phyloP scores from a whole-genome alignment of 345 rosid species.

The Hibiscus trionum region DNA sequence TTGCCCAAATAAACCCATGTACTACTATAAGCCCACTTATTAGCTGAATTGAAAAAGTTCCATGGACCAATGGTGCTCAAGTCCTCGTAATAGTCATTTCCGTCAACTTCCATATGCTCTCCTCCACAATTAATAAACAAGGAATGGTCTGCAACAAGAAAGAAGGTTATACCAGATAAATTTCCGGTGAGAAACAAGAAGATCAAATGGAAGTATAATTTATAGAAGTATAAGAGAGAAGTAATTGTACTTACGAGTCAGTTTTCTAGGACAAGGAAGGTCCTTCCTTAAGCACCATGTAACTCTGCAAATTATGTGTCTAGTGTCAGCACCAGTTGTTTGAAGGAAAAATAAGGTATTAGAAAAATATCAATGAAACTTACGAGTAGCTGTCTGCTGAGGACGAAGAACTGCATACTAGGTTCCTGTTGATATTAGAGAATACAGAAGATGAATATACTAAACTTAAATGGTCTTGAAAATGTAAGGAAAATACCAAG shows the following conservation, averaged over 20 bases:
- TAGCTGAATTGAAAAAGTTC: slow-evolving; percentile 19
- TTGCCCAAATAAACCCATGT: slow-evolving; percentile 41
- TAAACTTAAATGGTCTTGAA: background rate
- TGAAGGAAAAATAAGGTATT: background rate
- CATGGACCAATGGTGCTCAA: slow-evolving; percentile 27
- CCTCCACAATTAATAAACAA: slow-evolving; percentile 87
- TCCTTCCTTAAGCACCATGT: slow-evolving; percentile 64
- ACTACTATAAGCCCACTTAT: slow-evolving; percentile 72
- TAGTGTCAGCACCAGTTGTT: background rate
- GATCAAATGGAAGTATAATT: background rate
- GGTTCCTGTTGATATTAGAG: slow-evolving; percentile 43
- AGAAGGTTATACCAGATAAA: background rate
- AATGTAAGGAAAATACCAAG: slow-evolving; percentile 1
- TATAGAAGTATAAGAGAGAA: background rate
- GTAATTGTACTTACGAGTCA: slow-evolving; percentile 36
- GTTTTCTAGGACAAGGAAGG: slow-evolving; percentile 48
- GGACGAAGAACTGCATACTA: slow-evolving; percentile 48
- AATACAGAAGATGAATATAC: background rate
- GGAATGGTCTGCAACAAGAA: slow-evolving; percentile 40
- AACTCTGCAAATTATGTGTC: slow-evolving; percentile 21
- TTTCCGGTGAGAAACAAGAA: background rate
- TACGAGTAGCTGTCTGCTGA: slow-evolving; percentile 38
- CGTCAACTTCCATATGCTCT: background rate
- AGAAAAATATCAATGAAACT: slow-evolving; percentile 22
- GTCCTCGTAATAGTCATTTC: slow-evolving; percentile 47